Base-by-base conservation (phyloP, 2,329 filamentous ascomycete genomes). In the Myriosclerotinia duriaeana region DNA sequence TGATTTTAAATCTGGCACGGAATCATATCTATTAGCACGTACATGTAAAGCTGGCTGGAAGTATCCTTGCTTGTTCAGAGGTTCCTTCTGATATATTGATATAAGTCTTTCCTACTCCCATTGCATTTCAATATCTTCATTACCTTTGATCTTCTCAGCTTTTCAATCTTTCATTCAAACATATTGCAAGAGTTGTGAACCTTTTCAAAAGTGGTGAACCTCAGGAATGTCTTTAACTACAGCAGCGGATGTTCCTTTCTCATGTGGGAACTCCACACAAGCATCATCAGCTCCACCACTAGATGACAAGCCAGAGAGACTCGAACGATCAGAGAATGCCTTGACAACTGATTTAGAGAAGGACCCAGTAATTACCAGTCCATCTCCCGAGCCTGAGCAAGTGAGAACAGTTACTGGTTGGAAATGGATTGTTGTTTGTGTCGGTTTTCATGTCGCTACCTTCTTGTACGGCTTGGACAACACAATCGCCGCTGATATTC, bases 401-500 rank as follows among this genome's bases (percentile, higher is more conserved):
- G 56, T 53, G 7, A 61, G 56, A 46, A 53, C 59, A 38, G 60
- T 66, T 20, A 66, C 38, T 38, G 73, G 75, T 8, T 67, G 72
- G 67, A 74, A 69, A 69, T 77, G 76, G 76, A 62, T 58, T 14
- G 20, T 72, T 1, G 65, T 75, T 1, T 65, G 63, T 52, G 15
- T 60, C 20, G 63, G 63, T 0, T 60, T 65, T 22, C 60, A 65
- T 42, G 44, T 59, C 34, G 46, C 63, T 26, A 48, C 46, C 6
- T 65, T 65, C 63, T 42, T 65, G 36, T 66, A 64, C 55, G 59
- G 56, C 12, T 40, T 66, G 42, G 66, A 67, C n/a, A 67, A 65
- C 7, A 67, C 66, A 20, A 54, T 85, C 52, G 77, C 79, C 3
- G 81, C 81, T 22, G 78, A 81, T 69, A 76, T 83, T 22, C 80